Evolutionary conservation across 2,329 filamentous ascomycete genomes (phyloP).

Genomic region (Colletotrichum brevisporum): DNA sequence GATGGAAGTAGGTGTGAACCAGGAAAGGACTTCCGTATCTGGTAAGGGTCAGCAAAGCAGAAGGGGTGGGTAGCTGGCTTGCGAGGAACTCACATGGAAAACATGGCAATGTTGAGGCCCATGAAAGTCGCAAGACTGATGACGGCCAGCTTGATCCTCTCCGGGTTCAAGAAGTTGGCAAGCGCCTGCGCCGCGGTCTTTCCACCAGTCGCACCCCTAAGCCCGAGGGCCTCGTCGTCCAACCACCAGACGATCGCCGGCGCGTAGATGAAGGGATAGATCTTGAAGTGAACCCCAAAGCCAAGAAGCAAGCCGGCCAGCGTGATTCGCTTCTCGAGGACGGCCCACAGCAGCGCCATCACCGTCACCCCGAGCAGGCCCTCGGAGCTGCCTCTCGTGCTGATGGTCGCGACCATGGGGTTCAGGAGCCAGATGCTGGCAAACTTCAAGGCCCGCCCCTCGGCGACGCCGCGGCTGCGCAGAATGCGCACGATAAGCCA

Average conservation of each 20-base stretch:
- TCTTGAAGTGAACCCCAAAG: slow-evolving; percentile 94
- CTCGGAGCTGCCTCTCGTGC: slow-evolving; percentile 93
- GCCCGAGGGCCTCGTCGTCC: slow-evolving; percentile 66
- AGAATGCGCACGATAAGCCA: slow-evolving; percentile 75
- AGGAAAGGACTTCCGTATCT: slow-evolving; percentile 87
- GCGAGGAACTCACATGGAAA: slow-evolving; percentile 69
- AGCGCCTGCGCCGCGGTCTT: slow-evolving; percentile 45
- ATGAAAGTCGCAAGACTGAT: slow-evolving; percentile 81
- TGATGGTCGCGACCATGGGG: slow-evolving; percentile 98
- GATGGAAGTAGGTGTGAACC: slow-evolving; percentile 92
- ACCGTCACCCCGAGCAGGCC: slow-evolving; percentile 90
- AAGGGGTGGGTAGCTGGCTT: not conserved
- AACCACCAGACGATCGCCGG: slow-evolving; percentile 86
- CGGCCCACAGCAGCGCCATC: slow-evolving; percentile 86
- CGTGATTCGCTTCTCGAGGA: slow-evolving; percentile 71
- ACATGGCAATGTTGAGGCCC: slow-evolving; percentile 84
- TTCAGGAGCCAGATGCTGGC: slow-evolving; percentile 94
- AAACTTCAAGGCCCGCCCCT: slow-evolving; percentile 76
- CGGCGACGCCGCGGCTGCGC: slow-evolving; percentile 59
- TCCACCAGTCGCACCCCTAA: not conserved
- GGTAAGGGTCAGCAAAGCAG: slow-evolving; percentile 18
- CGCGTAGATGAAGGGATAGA: slow-evolving; percentile 98
- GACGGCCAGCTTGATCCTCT: slow-evolving; percentile 70
- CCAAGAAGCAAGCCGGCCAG: slow-evolving; percentile 84
- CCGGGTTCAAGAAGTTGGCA: slow-evolving; percentile 63